These are phyloP conservation scores for Cokeromyces recurvatus DNA, from an alignment of 371 early-diverging fungal genomes.

Conservation along the genomic window DNA sequence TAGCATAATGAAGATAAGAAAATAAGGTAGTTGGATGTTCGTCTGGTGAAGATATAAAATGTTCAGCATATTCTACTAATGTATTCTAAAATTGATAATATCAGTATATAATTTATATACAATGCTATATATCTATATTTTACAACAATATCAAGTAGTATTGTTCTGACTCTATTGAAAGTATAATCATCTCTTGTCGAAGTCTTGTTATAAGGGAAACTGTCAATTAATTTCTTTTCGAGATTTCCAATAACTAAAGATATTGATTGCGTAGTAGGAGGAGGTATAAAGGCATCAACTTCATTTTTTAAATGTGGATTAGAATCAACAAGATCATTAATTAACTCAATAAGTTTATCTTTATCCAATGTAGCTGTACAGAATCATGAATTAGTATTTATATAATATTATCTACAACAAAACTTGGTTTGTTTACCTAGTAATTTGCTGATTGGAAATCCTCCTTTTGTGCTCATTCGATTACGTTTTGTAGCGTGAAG, in stretches of 20 bases:
- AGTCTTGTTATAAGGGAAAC: conserved; percentile 67
- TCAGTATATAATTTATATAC: not conserved
- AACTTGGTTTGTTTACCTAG: conserved; percentile 9
- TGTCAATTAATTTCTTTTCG: conserved; percentile 61
- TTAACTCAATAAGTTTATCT: conserved; percentile 62
- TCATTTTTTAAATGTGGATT: conserved; percentile 67
- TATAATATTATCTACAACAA: no score
- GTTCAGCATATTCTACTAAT: conserved; percentile 73
- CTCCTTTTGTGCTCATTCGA: conserved; percentile 11
- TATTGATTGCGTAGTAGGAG: conserved; percentile 75
- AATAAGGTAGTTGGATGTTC: conserved; percentile 69
- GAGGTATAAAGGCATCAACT: conserved; percentile 60
- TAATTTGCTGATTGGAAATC: conserved; percentile 24
- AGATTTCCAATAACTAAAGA: conserved; percentile 56
- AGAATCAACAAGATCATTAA: conserved; percentile 65
- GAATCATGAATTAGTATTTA: not conserved
- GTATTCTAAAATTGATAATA: conserved; percentile 54
- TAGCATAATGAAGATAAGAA: conserved; percentile 67
- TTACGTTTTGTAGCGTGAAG: conserved; percentile 17
- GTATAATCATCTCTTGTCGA: conserved; percentile 11
- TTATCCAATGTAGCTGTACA: conserved; percentile 56
- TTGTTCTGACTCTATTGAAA: conserved; percentile 13
- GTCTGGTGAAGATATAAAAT: conserved; percentile 67
- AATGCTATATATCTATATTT: no score
- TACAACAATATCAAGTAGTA: conserved; percentile 12